These are phyloP conservation scores for Neofusicoccum kwambonambiense DNA, from an alignment of 2,329 filamentous ascomycete species.

Conservation along the genomic window DNA sequence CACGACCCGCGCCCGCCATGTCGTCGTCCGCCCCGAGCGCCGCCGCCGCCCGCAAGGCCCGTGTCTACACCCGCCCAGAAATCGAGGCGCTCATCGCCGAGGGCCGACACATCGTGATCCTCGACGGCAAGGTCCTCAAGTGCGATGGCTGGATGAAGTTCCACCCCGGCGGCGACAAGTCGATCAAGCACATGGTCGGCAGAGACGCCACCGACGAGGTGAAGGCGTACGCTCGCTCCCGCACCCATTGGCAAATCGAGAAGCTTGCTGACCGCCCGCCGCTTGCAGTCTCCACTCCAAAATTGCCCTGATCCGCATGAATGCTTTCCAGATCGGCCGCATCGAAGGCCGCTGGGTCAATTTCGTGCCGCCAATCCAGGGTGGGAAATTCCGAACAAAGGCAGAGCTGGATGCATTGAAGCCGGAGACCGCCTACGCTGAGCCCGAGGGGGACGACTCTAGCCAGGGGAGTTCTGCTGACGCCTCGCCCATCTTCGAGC, in stretches of 20 bases:
- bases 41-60: conserved; percentile 42
- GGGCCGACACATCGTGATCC: conserved; percentile 75
- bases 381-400: conserved; percentile 68
- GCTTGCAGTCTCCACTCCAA: conserved; percentile 71
- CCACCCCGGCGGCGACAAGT: conserved; percentile 88
- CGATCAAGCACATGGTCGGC: conserved; percentile 90
- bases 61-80: conserved; percentile 59
- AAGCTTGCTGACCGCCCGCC: conserved; percentile 18
- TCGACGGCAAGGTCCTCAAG: conserved; percentile 79
- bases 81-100: conserved; percentile 82
- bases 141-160: conserved; percentile 85
- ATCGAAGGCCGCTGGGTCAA: conserved; percentile 82
- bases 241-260: neutral
- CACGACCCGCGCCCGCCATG: conserved; percentile 24
- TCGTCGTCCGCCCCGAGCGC: conserved; percentile 21
- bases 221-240: conserved; percentile 64
- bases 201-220: conserved; percentile 94
- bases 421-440: neutral
- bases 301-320: conserved; percentile 74
- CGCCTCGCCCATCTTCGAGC: conserved; percentile 60
- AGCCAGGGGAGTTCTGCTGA: conserved; percentile 52
- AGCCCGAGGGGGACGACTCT: conserved; percentile 36
- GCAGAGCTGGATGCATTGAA: conserved; percentile 31
- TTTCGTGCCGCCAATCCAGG: conserved; percentile 88
- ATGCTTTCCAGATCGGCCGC: conserved; percentile 77